Conservation (phyloP, 2,329 filamentous ascomycete genomes). For the Pseudogymnoascus verrucosus region DNA sequence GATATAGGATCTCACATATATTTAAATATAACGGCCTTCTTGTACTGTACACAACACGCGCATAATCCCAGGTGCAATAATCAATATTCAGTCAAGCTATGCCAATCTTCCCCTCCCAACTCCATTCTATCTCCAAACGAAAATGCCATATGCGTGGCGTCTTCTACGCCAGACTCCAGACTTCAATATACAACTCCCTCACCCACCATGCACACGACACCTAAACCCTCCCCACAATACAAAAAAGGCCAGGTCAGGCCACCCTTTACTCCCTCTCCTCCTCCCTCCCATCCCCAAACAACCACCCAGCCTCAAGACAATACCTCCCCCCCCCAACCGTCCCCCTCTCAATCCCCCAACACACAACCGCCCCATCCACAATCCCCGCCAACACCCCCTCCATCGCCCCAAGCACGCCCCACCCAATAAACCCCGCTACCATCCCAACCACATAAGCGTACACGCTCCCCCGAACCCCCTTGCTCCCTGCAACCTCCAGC, state of each 20-base stretch:
- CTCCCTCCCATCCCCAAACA: conserved; percentile 39
- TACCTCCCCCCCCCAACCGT: too few relatives aligned
- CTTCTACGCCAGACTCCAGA: not conserved
- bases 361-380: conserved; percentile 81
- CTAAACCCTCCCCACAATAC: not conserved
- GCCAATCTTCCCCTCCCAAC: not conserved
- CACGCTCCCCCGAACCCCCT: conserved; percentile 64
- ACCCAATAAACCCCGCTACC: conserved; percentile 89
- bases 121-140: not conserved
- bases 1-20: not conserved
- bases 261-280: not conserved
- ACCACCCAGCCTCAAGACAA: too few relatives aligned
- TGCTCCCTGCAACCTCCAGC: conserved; percentile 47
- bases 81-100: not conserved
- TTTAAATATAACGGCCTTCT: not conserved
- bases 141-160: not conserved
- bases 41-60: not conserved
- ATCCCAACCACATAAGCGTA: conserved; percentile 94
- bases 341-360: conserved; percentile 92
- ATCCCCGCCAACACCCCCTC: conserved; percentile 82
- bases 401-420: conserved; percentile 85
- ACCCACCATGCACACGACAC: not conserved
- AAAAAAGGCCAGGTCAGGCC: not conserved
- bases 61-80: not conserved
- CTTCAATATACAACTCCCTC: not conserved